Base-by-base conservation (phyloP, 768 basidiomycete species). In the Lactarius sanguifluus region DNA sequence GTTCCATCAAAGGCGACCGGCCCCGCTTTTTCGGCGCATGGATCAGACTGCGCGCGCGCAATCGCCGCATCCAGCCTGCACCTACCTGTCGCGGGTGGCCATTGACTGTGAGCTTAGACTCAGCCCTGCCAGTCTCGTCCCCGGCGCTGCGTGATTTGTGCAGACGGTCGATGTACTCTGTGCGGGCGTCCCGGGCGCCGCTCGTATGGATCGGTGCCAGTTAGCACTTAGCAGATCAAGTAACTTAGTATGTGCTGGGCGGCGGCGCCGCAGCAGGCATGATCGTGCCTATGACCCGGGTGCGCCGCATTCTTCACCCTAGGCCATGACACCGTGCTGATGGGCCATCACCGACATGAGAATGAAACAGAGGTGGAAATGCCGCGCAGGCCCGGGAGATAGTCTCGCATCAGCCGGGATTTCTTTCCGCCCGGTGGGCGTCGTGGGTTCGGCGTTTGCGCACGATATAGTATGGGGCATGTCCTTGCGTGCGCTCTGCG, bases 191-290 rank as follows among this genome's bases (percentile, higher is more conserved):
- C 84, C 85, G 0, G 88, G 83, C 69, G 77, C 34, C 83, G 12
- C 69, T 90, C 45, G 83, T 90, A 6, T 76, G 88, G 32, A 83
- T 89, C 32, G 82, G 81, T 32, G 73, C 72, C 59, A 71, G 83
- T 68, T 89, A 87, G 87, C 87, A 71, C 83, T 68, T 89, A 87
- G 87, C 87, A 89, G 74, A 88, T 90, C 76, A 90, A 90, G 76
- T 80, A n/a, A n/a, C n/a, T n/a, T n/a, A 85, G 66, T 4, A 12
- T 9, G 87, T 84, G 1, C 80, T 90, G 36, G 88, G 90, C 71
- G 88, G 90, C 71, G 84, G 85, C 0, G 89, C 88, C 5, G 88
- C 88, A 20, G 78, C 80, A 32, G 87, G 89, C 0, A 76, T 89
- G 5, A 71, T 91, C 50, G 84, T 89, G 0, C 88, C 89, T 5